Evolutionary conservation across 345 rosid species (phyloP).

Genomic region (Populus ilicifolia): DNA sequence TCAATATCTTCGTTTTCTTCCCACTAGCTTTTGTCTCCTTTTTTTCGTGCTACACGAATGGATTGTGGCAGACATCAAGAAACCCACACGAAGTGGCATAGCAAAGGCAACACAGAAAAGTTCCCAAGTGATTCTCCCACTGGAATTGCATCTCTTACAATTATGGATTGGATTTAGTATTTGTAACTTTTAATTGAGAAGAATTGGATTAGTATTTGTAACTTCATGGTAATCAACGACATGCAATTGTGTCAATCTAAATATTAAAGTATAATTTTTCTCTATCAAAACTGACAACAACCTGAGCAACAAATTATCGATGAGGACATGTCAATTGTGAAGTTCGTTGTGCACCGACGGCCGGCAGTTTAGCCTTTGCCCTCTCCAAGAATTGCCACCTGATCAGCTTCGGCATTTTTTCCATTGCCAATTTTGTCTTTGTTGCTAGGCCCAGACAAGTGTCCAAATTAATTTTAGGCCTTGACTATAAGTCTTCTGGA

Average conservation of each 20-base stretch:
- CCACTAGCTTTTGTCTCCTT: constrained; percentile 1
- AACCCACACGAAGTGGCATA: constrained; percentile 13
- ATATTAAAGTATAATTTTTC: too few species aligned
- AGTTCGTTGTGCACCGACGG: too few species aligned
- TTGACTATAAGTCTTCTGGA: not conserved
- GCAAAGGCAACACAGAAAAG: not conserved
- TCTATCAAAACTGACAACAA: too few species aligned
- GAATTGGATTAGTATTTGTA: not conserved
- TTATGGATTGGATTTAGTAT: not conserved
- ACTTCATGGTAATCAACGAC: not conserved
- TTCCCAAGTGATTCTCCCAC: constrained; percentile 2
- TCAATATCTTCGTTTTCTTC: not conserved
- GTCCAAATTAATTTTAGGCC: not conserved
- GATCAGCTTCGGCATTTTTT: not conserved
- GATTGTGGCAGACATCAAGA: constrained; percentile 38
- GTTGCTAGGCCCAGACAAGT: not conserved
- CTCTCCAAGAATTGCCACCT: not conserved
- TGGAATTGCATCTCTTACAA: not conserved
- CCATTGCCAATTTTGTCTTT: not conserved
- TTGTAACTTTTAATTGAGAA: not conserved
- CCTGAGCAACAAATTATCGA: too few species aligned
- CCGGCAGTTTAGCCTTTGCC: too few species aligned
- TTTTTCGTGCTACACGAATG: constrained; percentile 17
- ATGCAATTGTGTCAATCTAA: not conserved
- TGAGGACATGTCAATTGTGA: too few species aligned